phyloP scores from a whole-genome alignment of 2,329 filamentous ascomycete species.

The Diaporthe ilicicola region DNA sequence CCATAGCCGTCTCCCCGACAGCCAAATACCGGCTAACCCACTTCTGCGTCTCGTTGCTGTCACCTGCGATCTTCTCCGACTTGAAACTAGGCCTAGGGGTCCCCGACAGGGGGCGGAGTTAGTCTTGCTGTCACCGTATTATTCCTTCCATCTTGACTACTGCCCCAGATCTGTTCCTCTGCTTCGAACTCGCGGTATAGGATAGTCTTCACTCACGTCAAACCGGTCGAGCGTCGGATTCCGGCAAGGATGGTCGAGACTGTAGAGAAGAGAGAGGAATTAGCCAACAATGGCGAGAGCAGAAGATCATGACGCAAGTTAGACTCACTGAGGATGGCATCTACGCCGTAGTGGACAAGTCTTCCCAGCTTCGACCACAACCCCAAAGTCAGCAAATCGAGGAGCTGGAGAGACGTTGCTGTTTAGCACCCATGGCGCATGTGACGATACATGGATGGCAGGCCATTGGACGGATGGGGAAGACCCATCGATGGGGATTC shows the following conservation, averaged over 20 bases:
- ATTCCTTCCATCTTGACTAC: background rate
- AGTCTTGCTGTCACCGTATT: slow-evolving; percentile 42
- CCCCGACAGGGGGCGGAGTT: slow-evolving; percentile 53
- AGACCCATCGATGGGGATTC: slow-evolving; percentile 21
- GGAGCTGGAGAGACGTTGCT: slow-evolving; percentile 56
- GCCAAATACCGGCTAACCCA: slow-evolving; percentile 96
- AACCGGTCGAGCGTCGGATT: slow-evolving; percentile 94
- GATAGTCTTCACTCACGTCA: slow-evolving; percentile 80
- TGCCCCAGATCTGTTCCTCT: background rate
- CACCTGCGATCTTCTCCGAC: slow-evolving; percentile 80
- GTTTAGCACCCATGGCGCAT: slow-evolving; percentile 50
- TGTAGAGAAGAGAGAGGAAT: slow-evolving; percentile 45
- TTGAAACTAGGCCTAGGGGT: slow-evolving; percentile 78
- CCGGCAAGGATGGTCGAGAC: slow-evolving; percentile 96
- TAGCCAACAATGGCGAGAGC: background rate
- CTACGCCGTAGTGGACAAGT: slow-evolving; percentile 93
- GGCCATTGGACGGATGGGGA: slow-evolving; percentile 25
- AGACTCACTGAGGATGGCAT: slow-evolving; percentile 86
- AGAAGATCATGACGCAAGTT: background rate
- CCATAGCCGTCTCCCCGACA: slow-evolving; percentile 97
- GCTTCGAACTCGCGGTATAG: background rate
- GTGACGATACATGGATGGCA: slow-evolving; percentile 31
- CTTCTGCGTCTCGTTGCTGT: slow-evolving; percentile 81
- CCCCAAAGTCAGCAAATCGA: slow-evolving; percentile 74
- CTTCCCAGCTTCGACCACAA: slow-evolving; percentile 85